Percentiles rank a stretch among this genome's conserved stretches.
Conservation (phyloP, 192 early-diverging fungal species). For the Chytriomyces confervae region DNA sequence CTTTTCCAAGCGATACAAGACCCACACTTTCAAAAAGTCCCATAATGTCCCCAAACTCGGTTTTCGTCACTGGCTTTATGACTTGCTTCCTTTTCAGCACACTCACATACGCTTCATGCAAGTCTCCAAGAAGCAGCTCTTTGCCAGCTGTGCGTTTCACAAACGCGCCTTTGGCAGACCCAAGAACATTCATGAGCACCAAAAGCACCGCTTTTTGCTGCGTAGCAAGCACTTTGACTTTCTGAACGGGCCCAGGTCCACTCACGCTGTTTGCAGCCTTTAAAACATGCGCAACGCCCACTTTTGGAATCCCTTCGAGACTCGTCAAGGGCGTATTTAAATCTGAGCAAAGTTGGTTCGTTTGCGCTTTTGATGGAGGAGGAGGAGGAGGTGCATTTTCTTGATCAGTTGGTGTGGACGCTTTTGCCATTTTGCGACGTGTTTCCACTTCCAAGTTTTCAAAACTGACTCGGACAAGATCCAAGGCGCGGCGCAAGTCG, state of each 20-base stretch:
- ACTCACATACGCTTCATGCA: slow-evolving; percentile 64
- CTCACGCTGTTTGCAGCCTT: slow-evolving; percentile 68
- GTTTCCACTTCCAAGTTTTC: slow-evolving; percentile 17
- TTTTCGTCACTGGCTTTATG: slow-evolving; percentile 70
- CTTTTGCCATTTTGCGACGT: slow-evolving; percentile 3
- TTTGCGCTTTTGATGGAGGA: too few species aligned
- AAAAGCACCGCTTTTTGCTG: slow-evolving; percentile 84
- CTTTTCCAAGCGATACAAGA: slow-evolving; percentile 56
- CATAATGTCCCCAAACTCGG: slow-evolving; percentile 78
- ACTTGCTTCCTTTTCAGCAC: slow-evolving; percentile 59
- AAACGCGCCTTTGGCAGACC: slow-evolving; percentile 44
- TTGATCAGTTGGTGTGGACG: neutral
- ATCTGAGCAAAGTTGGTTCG: neutral
- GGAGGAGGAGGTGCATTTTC: too few species aligned
- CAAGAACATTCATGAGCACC: slow-evolving; percentile 56
- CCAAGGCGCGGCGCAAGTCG: slow-evolving; percentile 51
- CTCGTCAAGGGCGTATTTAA: neutral
- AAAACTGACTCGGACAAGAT: slow-evolving; percentile 46
- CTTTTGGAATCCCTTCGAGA: slow-evolving; percentile 61
- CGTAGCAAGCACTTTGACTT: slow-evolving; percentile 73
- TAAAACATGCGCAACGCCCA: slow-evolving; percentile 80
- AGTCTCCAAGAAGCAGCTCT: slow-evolving; percentile 3
- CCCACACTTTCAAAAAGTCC: slow-evolving; percentile 75
- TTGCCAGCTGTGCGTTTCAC: neutral
- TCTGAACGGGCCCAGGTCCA: slow-evolving; percentile 63